Evolutionary conservation across 1,139 yeast genomes (phyloP).

Genomic region (Entelexis paramagnoliae): DNA sequence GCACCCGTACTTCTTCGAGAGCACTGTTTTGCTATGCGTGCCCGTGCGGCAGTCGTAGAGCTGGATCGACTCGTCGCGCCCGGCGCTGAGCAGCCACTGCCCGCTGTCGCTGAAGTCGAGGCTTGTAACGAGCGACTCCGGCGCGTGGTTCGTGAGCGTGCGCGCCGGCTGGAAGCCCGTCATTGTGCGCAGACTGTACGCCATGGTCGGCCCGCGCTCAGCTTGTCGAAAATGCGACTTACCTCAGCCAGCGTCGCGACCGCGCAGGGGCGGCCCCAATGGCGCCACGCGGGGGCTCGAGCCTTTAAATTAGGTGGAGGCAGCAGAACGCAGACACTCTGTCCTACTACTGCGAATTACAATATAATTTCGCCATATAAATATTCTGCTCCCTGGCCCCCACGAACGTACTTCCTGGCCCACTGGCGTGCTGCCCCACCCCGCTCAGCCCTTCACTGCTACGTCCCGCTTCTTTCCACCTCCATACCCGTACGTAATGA

Average conservation of each 20-base stretch:
- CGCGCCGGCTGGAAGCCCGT: conserved; percentile 13
- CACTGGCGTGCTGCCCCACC: too few species aligned
- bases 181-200: conserved; percentile 3
- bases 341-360: too few species aligned
- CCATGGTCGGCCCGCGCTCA: not conserved
- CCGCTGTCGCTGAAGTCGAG: conserved; percentile 82
- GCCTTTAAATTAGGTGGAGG: too few species aligned
- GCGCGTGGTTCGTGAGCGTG: conserved; percentile 16
- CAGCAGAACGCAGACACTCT: too few species aligned
- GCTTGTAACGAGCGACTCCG: conserved; percentile 45
- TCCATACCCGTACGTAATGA: too few species aligned
- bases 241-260: conserved; percentile 4
- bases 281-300: too few species aligned
- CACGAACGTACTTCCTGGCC: too few species aligned
- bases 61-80: conserved; percentile 74
- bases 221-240: not conserved
- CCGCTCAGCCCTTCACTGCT: too few species aligned
- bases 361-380: too few species aligned
- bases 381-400: too few species aligned
- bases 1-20: conserved; percentile 86
- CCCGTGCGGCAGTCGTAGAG: conserved; percentile 72
- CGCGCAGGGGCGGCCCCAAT: too few species aligned
- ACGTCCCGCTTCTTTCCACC: too few species aligned
- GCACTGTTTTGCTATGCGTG: conserved; percentile 42
- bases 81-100: conserved; percentile 63